Evolutionary conservation across 2,329 filamentous ascomycete species (phyloP).

Genomic region (Annulohypoxylon truncatum): DNA sequence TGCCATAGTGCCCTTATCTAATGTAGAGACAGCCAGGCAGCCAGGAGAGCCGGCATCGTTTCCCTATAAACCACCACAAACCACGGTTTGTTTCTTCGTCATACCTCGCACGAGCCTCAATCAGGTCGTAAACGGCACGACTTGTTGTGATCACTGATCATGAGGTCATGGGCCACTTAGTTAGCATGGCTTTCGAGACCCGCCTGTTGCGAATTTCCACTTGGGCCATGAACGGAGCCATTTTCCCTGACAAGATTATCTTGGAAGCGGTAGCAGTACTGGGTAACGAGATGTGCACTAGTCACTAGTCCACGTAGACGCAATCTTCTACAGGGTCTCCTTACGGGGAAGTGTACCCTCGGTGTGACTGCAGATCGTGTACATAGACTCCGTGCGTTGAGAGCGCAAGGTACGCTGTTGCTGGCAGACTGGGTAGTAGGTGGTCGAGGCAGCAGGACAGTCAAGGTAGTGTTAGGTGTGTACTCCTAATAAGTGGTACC

Average conservation of each 20-base stretch:
- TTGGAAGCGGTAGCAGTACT: slow-evolving; percentile 16
- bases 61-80: slow-evolving; percentile 2
- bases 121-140: slow-evolving; percentile 22
- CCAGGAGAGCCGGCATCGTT: not conserved
- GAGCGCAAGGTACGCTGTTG: too few species aligned
- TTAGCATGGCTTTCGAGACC: slow-evolving; percentile 25
- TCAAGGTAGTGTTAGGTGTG: not conserved
- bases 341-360: slow-evolving; percentile 34
- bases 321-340: slow-evolving; percentile 41
- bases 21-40: not conserved
- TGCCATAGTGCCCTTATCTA: not conserved
- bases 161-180: slow-evolving; percentile 33
- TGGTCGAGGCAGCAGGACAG: not conserved
- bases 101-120: slow-evolving; percentile 41
- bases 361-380: slow-evolving; percentile 40
- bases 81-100: slow-evolving; percentile 32
- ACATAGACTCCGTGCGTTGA: slow-evolving; percentile 20
- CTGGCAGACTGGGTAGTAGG: not conserved
- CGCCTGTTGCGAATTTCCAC: slow-evolving; percentile 16
- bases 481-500: slow-evolving; percentile 11
- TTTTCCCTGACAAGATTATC: slow-evolving; percentile 22
- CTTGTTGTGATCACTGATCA: slow-evolving; percentile 22
- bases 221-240: slow-evolving; percentile 9
- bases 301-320: slow-evolving; percentile 31
- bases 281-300: slow-evolving; percentile 10